phyloP scores from a whole-genome alignment of 805 yeast species.

The Candida golubevii region DNA sequence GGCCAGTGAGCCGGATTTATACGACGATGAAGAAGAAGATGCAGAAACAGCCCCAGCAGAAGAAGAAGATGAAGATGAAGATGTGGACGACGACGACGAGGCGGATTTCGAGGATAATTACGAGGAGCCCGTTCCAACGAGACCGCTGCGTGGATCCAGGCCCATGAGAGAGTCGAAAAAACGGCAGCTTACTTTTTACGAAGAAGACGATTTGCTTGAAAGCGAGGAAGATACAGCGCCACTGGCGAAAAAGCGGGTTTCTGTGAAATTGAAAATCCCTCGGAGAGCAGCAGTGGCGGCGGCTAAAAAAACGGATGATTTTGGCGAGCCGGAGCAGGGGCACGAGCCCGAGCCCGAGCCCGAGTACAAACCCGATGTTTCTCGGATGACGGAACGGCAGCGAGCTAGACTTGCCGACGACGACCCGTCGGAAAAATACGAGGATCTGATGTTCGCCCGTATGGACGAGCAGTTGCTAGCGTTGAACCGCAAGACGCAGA shows the following conservation, averaged over 20 bases:
- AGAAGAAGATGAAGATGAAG: slow-evolving; percentile 7
- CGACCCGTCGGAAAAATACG: slow-evolving; percentile 12
- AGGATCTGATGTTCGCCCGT: slow-evolving; percentile 25
- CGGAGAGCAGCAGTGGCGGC: slow-evolving; percentile 1
- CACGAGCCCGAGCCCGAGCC: slow-evolving; percentile 44
- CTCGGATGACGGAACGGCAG: slow-evolving; percentile 56
- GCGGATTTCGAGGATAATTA: slow-evolving; percentile 7
- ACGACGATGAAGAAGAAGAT: slow-evolving; percentile 9
- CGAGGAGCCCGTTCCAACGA: slow-evolving; percentile 7
- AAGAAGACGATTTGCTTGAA: slow-evolving; percentile 31
- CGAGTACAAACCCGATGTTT: slow-evolving; percentile 43
- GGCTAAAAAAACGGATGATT: slow-evolving; percentile 11
- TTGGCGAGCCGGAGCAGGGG: slow-evolving; percentile 42
- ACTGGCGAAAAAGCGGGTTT: slow-evolving; percentile 12
- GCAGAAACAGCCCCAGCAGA: slow-evolving; percentile 9
- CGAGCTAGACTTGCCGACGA: slow-evolving; percentile 43
- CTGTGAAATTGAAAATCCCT: slow-evolving; percentile 14
- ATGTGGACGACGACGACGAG: slow-evolving; percentile 7
- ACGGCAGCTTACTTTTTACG: slow-evolving; percentile 36
- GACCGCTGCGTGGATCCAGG: slow-evolving; percentile 10
- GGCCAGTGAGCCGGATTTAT: slow-evolving; percentile 10
- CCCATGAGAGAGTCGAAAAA: slow-evolving; percentile 28
- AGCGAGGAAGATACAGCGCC: slow-evolving; percentile 21
- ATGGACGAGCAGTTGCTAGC: slow-evolving; percentile 23
- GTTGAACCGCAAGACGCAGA: slow-evolving; percentile 37